Evolutionary conservation across 495 filamentous ascomycete genomes (phyloP).

Genomic region (Xeromyces bisporus): DNA sequence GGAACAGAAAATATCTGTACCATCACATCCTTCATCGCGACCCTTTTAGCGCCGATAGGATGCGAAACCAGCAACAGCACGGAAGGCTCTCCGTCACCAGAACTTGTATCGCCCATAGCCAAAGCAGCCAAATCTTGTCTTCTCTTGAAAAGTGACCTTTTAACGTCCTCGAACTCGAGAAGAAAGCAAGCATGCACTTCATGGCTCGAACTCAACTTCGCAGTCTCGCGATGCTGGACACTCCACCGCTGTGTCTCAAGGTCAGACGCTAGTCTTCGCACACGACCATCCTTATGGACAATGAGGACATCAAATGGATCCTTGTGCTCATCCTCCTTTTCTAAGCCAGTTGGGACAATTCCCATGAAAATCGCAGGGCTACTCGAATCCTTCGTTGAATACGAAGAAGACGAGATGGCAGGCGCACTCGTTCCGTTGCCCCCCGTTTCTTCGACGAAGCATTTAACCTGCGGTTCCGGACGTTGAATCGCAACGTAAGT

Average conservation of each 20-base stretch:
- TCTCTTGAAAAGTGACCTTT: conserved; percentile 25
- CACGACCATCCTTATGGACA: conserved; percentile 29
- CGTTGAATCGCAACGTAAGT: conserved; percentile 45
- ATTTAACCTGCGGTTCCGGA: conserved; percentile 32
- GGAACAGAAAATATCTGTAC: conserved; percentile 29
- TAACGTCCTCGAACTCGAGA: conserved; percentile 30
- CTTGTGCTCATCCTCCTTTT: conserved; percentile 9
- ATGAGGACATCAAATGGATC: conserved; percentile 26
- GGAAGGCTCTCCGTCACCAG: conserved; percentile 18
- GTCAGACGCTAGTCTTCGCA: conserved; percentile 24
- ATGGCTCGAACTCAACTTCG: conserved; percentile 15
- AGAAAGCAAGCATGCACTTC: conserved; percentile 24
- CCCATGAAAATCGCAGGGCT: conserved; percentile 28
- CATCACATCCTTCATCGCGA: conserved; percentile 19
- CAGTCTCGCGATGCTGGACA: conserved; percentile 23
- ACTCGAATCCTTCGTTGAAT: conserved; percentile 22
- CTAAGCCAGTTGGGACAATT: conserved; percentile 15
- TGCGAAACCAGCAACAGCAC: conserved; percentile 26
- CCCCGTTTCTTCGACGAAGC: conserved; percentile 34
- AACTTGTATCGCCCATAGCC: conserved; percentile 16
- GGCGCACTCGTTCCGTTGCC: conserved; percentile 19
- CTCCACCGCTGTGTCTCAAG: conserved; percentile 27
- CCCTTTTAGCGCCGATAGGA: conserved; percentile 13
- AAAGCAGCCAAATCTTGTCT: conserved; percentile 26
- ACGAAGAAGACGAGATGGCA: conserved; percentile 23